These are phyloP conservation scores for Xylariaceae sp. DNA, from an alignment of 2,329 filamentous ascomycete genomes.

Conservation along the genomic window DNA sequence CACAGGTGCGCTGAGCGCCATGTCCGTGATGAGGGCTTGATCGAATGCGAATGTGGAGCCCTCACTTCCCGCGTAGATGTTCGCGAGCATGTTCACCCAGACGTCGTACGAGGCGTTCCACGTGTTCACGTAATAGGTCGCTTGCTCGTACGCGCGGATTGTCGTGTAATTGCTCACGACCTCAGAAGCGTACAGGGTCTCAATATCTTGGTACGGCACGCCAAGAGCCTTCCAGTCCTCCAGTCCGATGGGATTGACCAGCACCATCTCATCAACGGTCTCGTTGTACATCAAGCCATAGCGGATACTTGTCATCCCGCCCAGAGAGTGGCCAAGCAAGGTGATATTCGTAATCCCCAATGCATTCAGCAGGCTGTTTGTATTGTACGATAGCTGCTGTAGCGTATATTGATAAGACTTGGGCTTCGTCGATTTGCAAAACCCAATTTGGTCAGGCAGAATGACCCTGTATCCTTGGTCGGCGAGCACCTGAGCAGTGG, in stretches of 20 bases:
- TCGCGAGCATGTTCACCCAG: conserved; percentile 52
- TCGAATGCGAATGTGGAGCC: conserved; percentile 39
- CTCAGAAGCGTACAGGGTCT: conserved; percentile 34
- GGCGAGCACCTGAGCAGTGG: conserved; percentile 39
- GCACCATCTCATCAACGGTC: conserved; percentile 37
- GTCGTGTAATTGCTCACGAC: conserved; percentile 36
- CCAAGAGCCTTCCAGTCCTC: conserved; percentile 49
- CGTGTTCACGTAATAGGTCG: conserved; percentile 43
- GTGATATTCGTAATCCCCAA: conserved; percentile 39
- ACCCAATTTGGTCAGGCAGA: conserved; percentile 51
- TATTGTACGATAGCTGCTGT: conserved; percentile 48
- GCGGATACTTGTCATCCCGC: conserved; percentile 49
- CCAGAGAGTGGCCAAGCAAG: conserved; percentile 51
- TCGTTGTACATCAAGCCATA: conserved; percentile 48
- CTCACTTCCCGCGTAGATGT: conserved; percentile 43
- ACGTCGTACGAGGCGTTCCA: conserved; percentile 48
- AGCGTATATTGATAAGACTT: conserved; percentile 47
- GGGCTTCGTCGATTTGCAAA: conserved; percentile 54
- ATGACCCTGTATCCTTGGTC: conserved; percentile 46
- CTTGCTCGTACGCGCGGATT: conserved; percentile 43
- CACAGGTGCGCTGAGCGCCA: conserved; percentile 50
- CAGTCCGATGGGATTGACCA: conserved; percentile 49
- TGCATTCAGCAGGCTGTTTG: conserved; percentile 39
- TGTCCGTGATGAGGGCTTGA: conserved; percentile 49
- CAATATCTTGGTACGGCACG: conserved; percentile 42